These are phyloP conservation scores for Ensete glaucum DNA, from an alignment of 176 grass and related monocot species.

Conservation along the genomic window DNA sequence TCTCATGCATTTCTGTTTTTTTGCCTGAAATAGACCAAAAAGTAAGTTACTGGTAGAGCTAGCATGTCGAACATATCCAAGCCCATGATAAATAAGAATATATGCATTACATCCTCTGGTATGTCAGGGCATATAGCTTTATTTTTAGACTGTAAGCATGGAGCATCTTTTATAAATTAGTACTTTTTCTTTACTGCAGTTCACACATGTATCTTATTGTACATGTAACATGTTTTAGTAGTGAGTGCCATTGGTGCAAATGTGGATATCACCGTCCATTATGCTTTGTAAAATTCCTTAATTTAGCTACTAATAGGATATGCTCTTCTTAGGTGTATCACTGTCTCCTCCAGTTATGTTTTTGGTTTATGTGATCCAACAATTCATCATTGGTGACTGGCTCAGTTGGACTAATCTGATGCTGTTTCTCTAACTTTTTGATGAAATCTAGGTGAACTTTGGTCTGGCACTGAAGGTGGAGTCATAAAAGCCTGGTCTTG, in stretches of 20 bases:
- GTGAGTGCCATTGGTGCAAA: background rate
- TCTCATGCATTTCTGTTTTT: too few relatives aligned
- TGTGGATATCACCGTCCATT: background rate
- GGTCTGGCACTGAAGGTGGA: conserved; percentile 18
- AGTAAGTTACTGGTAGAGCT: too few relatives aligned
- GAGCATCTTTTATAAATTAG: too few relatives aligned
- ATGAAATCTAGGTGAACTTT: conserved; percentile 4
- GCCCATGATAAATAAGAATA: too few relatives aligned
- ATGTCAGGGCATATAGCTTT: too few relatives aligned
- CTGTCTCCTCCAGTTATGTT: background rate
- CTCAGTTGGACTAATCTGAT: background rate
- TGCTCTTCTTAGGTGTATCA: too few relatives aligned
- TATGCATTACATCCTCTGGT: too few relatives aligned
- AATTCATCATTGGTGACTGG: background rate
- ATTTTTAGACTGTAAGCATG: too few relatives aligned
- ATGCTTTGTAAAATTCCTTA: background rate
- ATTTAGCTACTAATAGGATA: background rate
- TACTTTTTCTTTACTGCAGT: background rate
- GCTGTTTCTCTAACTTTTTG: background rate
- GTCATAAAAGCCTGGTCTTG: conserved; percentile 11
- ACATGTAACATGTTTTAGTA: background rate
- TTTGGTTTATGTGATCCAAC: background rate
- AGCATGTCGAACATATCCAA: too few relatives aligned
- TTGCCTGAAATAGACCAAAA: too few relatives aligned
- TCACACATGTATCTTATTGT: background rate